Percentiles rank a stretch among this genome's conserved stretches.
These are phyloP conservation scores for Podila clonocystis DNA, from an alignment of 192 early-diverging fungal genomes.

Conservation along the genomic window DNA sequence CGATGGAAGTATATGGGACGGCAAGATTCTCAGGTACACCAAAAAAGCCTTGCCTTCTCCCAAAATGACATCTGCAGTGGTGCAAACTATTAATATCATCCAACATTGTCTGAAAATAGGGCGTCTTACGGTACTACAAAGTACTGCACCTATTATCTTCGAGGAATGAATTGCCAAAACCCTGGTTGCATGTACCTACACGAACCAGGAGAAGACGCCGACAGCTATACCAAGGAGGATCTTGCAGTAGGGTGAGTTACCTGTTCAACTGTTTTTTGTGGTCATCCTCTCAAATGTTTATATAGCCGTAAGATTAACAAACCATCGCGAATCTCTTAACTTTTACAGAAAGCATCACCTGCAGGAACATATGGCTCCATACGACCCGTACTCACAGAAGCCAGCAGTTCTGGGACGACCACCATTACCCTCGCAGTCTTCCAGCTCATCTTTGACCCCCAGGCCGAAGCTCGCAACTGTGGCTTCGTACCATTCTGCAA, in stretches of 20 bases:
- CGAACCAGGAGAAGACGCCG: constrained; percentile 92
- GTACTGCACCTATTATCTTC: constrained; percentile 97
- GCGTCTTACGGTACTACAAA: constrained; percentile 99
- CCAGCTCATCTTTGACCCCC: constrained; percentile 24
- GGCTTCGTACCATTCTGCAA: constrained; percentile 23
- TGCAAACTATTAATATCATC: not conserved
- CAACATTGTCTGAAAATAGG: constrained; percentile 40
- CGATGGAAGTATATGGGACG: constrained; percentile 90
- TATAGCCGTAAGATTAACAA: too few species aligned
- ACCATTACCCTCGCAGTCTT: constrained; percentile 20
- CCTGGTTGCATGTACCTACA: constrained; percentile 96
- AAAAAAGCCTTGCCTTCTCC: not conserved
- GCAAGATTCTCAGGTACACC: constrained; percentile 79
- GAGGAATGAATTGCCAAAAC: constrained; percentile 91
- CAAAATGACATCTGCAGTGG: not conserved
- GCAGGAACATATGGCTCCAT: constrained; percentile 34
- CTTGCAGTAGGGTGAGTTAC: constrained; percentile 74
- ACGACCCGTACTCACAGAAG: constrained; percentile 36
- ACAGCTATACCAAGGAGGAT: constrained; percentile 92
- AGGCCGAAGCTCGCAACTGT: constrained; percentile 30
- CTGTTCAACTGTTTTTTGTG: not conserved
- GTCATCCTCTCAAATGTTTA: not conserved
- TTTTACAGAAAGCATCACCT: constrained; percentile 41
- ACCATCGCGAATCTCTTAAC: not conserved
- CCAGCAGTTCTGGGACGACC: constrained; percentile 19